Conservation (phyloP, 139 green algal species). For the Picochlorum costavermella region DNA sequence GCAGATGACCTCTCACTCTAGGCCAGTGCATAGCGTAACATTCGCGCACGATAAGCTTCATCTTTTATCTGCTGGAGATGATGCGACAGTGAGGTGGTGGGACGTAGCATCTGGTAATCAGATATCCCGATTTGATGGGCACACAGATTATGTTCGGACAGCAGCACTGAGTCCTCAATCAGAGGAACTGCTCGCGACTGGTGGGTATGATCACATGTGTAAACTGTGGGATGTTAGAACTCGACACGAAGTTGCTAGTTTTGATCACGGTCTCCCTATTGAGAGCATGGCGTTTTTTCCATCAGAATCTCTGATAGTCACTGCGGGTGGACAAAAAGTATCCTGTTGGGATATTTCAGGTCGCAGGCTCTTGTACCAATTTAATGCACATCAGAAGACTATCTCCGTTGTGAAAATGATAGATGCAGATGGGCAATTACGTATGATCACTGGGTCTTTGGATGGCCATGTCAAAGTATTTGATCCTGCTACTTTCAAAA, state of each 20-base stretch:
- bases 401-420: conserved; percentile 64
- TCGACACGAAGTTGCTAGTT: conserved; percentile 17
- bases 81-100: conserved; percentile 72
- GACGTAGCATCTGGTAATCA: conserved; percentile 61
- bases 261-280: conserved; percentile 73
- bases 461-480: conserved; percentile 93
- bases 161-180: conserved; percentile 40
- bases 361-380: conserved; percentile 54
- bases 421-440: conserved; percentile 40
- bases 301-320: conserved; percentile 59
- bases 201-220: conserved; percentile 74
- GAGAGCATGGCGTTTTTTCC: conserved; percentile 76
- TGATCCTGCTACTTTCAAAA: conserved; percentile 70
- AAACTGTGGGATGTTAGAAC: conserved; percentile 77
- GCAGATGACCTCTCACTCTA: conserved; percentile 75
- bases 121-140: conserved; percentile 41
- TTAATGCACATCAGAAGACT: conserved; percentile 92
- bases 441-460: conserved; percentile 80
- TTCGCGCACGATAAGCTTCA: conserved; percentile 64
- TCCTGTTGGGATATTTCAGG: conserved; percentile 81
- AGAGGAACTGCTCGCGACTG: conserved; percentile 57
- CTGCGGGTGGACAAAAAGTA: conserved; percentile 63
- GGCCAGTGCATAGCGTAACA: conserved; percentile 52
- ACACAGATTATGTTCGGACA: conserved; percentile 81
- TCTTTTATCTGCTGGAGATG: conserved; percentile 76